Conservation (phyloP, 495 filamentous ascomycete species). For the Hypoxylon lienhwacheense region DNA sequence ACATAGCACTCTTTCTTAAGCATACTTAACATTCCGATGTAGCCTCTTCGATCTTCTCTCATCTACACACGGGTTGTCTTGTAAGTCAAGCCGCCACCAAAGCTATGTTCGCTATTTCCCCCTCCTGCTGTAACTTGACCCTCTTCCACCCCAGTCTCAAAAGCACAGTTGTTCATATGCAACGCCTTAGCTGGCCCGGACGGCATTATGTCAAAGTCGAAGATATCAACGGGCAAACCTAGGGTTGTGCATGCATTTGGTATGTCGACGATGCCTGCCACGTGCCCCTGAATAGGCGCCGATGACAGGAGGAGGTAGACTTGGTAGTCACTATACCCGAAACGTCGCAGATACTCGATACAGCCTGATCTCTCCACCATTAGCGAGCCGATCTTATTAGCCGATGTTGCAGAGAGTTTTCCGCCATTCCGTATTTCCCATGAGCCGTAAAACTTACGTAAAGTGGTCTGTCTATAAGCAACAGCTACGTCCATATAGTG, state of each 20-base stretch:
- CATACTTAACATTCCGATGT: conserved; percentile 6
- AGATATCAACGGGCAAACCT: conserved; percentile 91
- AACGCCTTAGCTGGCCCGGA: conserved; percentile 59
- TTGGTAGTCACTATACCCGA: conserved; percentile 76
- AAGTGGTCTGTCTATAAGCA: conserved; percentile 83
- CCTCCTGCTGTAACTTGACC: conserved; percentile 49
- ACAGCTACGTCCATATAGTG: conserved; percentile 92
- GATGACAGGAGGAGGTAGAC: conserved; percentile 87
- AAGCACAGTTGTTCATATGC: conserved; percentile 80
- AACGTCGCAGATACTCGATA: conserved; percentile 86
- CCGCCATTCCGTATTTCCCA: too few species aligned
- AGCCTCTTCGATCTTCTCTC: conserved; percentile 18
- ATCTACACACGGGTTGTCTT: conserved; percentile 39
- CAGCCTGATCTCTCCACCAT: conserved; percentile 30
- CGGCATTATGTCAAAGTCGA: conserved; percentile 89
- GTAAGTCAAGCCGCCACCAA: conserved; percentile 56
- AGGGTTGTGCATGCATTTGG: conserved; percentile 84
- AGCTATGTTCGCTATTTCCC: conserved; percentile 50
- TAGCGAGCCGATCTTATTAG: background rate
- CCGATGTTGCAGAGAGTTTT: too few species aligned
- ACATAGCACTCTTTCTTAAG: background rate
- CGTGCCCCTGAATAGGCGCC: conserved; percentile 87
- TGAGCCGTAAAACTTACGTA: conserved; percentile 53
- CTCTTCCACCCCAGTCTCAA: conserved; percentile 56
- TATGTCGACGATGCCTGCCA: conserved; percentile 93